phyloP scores from a whole-genome alignment of 805 yeast species.

The Barnettozyma sp. region DNA sequence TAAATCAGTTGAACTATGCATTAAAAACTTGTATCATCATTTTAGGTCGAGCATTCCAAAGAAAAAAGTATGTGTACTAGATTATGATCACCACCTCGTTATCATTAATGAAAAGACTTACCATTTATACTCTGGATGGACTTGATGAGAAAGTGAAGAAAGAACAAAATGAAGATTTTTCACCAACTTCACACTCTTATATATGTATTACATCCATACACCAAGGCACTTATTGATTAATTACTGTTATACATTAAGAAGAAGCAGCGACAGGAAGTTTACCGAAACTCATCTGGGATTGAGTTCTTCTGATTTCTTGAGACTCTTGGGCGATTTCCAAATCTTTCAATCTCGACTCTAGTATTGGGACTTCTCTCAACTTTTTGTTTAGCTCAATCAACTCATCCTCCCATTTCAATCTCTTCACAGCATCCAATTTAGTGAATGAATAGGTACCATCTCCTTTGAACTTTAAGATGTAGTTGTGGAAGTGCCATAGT shows the following conservation, averaged over 20 bases:
- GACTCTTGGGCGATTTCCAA: constrained; percentile 46
- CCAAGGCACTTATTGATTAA: background rate
- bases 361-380: constrained; percentile 61
- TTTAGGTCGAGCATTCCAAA: no score
- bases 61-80: no score
- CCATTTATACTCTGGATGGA: background rate
- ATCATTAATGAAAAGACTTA: no score
- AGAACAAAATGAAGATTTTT: no score
- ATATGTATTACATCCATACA: constrained; percentile 7
- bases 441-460: constrained; percentile 60
- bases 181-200: background rate
- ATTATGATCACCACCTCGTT: no score
- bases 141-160: background rate
- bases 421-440: constrained; percentile 61
- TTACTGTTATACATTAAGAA: no score
- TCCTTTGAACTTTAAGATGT: constrained; percentile 81
- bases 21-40: constrained; percentile 33
- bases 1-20: constrained; percentile 78
- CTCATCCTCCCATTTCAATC: constrained; percentile 74
- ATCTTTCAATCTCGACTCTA: constrained; percentile 60
- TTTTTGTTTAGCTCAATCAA: constrained; percentile 60
- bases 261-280: constrained; percentile 8
- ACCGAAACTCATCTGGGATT: constrained; percentile 23
- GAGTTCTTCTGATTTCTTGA: constrained; percentile 25
- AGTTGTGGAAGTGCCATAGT: constrained; percentile 85